phyloP scores from a whole-genome alignment of 306 rosid species.

The Acacia confusa region DNA sequence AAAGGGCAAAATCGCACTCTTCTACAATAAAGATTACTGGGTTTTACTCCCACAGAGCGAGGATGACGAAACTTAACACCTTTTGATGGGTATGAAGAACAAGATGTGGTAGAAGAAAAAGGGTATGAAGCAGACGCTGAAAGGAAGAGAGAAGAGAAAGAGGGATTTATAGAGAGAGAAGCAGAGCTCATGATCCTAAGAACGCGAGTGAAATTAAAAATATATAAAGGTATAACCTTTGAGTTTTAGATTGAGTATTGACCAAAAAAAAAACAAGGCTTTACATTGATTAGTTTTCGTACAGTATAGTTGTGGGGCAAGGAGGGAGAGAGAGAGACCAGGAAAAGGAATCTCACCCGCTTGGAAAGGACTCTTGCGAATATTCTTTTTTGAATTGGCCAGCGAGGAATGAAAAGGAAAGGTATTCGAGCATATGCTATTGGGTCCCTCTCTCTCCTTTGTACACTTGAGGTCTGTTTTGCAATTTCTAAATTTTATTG shows the following conservation, averaged over 20 bases:
- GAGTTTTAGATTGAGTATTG: conserved; percentile 23
- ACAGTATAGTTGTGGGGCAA: not conserved
- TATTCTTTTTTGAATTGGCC: conserved; percentile 20
- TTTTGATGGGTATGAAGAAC: conserved; percentile 23
- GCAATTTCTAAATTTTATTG: not conserved
- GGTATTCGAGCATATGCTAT: not conserved
- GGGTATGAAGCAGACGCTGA: conserved; percentile 28
- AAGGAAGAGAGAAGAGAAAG: conserved; percentile 48
- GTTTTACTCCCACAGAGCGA: conserved; percentile 39
- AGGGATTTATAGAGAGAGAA: conserved; percentile 61
- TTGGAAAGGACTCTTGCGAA: conserved; percentile 14
- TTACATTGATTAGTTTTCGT: conserved; percentile 10
- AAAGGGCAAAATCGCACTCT: conserved; percentile 35
- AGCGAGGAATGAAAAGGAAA: conserved; percentile 8
- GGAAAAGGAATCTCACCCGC: conserved; percentile 23
- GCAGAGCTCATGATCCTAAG: conserved; percentile 42
- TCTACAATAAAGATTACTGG: conserved; percentile 35
- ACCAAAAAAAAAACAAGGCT: too few relatives aligned
- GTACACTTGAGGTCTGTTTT: not conserved
- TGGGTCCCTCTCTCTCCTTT: not conserved
- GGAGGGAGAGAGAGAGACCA: not conserved
- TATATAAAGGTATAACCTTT: conserved; percentile 3
- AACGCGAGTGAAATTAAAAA: not conserved
- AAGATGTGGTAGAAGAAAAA: not conserved
- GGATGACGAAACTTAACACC: conserved; percentile 32